A percentile compares a stretch with the other conserved stretches of the same genome.
Evolutionary conservation across 2,329 filamentous ascomycete genomes (phyloP).

Genomic region (Calonectria pteridis): DNA sequence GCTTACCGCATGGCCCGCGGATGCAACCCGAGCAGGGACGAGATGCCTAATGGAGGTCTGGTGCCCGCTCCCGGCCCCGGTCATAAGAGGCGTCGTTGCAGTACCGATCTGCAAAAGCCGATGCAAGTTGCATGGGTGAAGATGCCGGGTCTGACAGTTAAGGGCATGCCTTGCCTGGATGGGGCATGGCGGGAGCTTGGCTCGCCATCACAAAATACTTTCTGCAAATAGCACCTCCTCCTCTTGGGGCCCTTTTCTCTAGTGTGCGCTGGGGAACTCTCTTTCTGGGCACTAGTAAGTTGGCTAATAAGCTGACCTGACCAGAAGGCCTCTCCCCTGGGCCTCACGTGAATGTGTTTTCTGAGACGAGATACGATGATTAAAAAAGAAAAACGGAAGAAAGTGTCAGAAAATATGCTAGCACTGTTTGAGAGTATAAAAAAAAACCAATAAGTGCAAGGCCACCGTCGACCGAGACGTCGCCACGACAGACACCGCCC

Average conservation of each 20-base stretch:
- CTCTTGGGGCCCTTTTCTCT: too few relatives aligned
- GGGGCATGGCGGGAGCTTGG: neutral
- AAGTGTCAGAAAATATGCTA: neutral
- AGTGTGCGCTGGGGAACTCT: neutral
- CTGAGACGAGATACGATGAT: neutral
- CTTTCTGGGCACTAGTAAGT: neutral
- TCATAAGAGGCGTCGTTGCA: neutral
- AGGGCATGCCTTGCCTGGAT: neutral
- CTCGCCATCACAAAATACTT: neutral
- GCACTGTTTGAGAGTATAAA: neutral
- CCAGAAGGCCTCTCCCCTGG: neutral
- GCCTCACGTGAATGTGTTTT: neutral
- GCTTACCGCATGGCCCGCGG: slow-evolving; percentile 11
- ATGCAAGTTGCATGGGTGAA: slow-evolving; percentile 11
- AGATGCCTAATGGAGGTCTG: neutral
- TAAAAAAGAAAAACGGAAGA: neutral
- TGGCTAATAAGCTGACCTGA: slow-evolving; percentile 8
- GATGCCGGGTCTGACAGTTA: slow-evolving; percentile 7
- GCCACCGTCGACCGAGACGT: neutral
- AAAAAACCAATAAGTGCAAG: neutral
- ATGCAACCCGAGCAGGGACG: slow-evolving; percentile 6
- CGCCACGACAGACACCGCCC: neutral
- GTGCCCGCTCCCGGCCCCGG: neutral
- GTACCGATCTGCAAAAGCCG: slow-evolving; percentile 12
- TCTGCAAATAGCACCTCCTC: slow-evolving; percentile 1